Base-by-base conservation (phyloP, 768 basidiomycete species). In the Leccinum barrowsii region DNA sequence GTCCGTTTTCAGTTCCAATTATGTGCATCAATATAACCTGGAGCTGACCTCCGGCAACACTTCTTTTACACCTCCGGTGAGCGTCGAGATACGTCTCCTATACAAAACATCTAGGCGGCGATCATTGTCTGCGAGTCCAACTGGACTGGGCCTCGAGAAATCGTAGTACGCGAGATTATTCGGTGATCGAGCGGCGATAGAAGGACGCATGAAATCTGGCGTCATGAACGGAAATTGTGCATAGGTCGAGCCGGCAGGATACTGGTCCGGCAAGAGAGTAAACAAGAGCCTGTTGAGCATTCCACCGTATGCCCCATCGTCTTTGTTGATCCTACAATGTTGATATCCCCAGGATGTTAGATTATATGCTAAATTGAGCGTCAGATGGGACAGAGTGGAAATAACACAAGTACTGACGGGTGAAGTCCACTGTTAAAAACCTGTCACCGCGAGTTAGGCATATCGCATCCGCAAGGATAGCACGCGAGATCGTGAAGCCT, bases 141-240 rank as follows among this genome's bases (percentile, higher is more conserved):
- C 21, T n/a, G 35, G 34, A 30, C 21, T 35, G 1, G 89, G 89
- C 21, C 83, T 75, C 17, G 69, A 71, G 82, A 88, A 89, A 11
- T 69, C 73, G 64, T 92, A 92, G 61, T 83, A 76, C 2, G 70
- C 60, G 46, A 74, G 75, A 7, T 75, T 52, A 12, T 67, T 63
- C 5, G 54, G 64, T 53, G 57, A 70, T 54, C 69, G 68, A 50
- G 75, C 67, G 42, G 58, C 58, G 58, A 88, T 79, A 67, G 77
- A 85, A 80, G 58, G 63, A 73, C 15, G 67, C 66, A 30, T 69
- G 55, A 67, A 73, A 24, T 64, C 58, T 6, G 91, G 90, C 4
- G 81, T 82, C 65, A 88, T 66, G 80, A 94, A 88, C 10, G 92
- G 91, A 80, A 94, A 94, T 67, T 88, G 85, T 1, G 83, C 89